Conservation (phyloP, 2,329 filamentous ascomycete species). For the Claviceps capensis region DNA sequence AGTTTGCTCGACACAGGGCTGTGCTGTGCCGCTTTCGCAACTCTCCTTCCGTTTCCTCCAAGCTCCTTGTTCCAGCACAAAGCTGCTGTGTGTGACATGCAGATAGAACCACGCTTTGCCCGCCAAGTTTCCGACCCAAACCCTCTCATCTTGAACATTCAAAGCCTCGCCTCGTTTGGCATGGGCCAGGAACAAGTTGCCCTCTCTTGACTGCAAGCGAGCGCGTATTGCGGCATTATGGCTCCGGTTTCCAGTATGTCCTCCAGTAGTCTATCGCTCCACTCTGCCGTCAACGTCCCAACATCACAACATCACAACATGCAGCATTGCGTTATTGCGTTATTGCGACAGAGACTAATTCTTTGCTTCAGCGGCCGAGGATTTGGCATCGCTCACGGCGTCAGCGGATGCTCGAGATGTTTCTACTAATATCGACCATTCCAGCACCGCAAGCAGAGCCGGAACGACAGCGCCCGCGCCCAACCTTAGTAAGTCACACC, state of each 20-base stretch:
- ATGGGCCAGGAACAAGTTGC: background rate
- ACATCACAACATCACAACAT: background rate
- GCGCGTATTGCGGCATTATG: background rate
- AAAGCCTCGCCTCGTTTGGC: background rate
- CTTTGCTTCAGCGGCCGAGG: background rate
- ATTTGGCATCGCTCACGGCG: background rate
- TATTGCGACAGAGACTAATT: background rate
- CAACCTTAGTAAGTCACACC: background rate
- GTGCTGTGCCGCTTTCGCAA: background rate
- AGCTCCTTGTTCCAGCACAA: background rate
- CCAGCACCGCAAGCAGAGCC: background rate
- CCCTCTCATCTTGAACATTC: background rate
- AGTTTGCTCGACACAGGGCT: background rate
- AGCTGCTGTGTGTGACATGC: constrained; percentile 1
- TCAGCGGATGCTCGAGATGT: background rate
- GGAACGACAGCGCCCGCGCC: background rate
- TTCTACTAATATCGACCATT: background rate
- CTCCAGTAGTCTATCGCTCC: background rate
- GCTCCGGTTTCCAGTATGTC: background rate
- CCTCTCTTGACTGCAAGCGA: background rate
- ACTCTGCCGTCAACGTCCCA: background rate
- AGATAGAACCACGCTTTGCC: background rate
- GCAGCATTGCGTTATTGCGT: background rate
- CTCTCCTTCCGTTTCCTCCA: background rate
- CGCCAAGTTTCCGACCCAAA: background rate